phyloP scores from a whole-genome alignment of 2,329 filamentous ascomycete genomes.

The Chaetomium sp. region DNA sequence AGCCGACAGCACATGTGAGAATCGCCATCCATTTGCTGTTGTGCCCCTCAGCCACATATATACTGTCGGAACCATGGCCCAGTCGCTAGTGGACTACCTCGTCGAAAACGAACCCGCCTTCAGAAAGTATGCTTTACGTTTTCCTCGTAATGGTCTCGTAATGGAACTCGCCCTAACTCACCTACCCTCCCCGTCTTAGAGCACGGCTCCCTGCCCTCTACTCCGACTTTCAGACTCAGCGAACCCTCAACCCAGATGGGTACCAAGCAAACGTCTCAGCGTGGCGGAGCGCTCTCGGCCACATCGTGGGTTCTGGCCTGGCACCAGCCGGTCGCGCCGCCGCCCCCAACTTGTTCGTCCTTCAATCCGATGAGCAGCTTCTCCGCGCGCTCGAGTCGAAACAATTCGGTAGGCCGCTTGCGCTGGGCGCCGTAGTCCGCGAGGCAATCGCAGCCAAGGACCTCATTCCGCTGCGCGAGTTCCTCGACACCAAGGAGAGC shows the following conservation, averaged over 20 bases:
- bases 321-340: slow-evolving; percentile 33
- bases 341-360: slow-evolving; percentile 52
- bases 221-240: slow-evolving; percentile 38
- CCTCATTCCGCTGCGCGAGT: slow-evolving; percentile 71
- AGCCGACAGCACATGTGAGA: background rate
- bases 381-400: slow-evolving; percentile 71
- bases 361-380: slow-evolving; percentile 64
- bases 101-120: slow-evolving; percentile 39
- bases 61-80: slow-evolving; percentile 13
- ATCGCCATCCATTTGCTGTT: background rate
- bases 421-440: slow-evolving; percentile 73
- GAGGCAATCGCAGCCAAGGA: slow-evolving; percentile 72
- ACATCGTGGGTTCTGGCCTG: slow-evolving; percentile 39
- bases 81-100: slow-evolving; percentile 37
- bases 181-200: slow-evolving; percentile 26
- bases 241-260: slow-evolving; percentile 38
- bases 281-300: slow-evolving; percentile 41
- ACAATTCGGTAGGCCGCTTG: slow-evolving; percentile 79
- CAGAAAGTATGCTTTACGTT: slow-evolving; percentile 33
- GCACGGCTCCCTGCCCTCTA: slow-evolving; percentile 38
- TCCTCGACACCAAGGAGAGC: slow-evolving; percentile 65
- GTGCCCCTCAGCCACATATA: background rate
- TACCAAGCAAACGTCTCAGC: slow-evolving; percentile 42
- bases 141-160: slow-evolving; percentile 2
- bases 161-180: background rate